Evolutionary conservation across 495 filamentous ascomycete genomes (phyloP).

Genomic region (Tuber borchii): DNA sequence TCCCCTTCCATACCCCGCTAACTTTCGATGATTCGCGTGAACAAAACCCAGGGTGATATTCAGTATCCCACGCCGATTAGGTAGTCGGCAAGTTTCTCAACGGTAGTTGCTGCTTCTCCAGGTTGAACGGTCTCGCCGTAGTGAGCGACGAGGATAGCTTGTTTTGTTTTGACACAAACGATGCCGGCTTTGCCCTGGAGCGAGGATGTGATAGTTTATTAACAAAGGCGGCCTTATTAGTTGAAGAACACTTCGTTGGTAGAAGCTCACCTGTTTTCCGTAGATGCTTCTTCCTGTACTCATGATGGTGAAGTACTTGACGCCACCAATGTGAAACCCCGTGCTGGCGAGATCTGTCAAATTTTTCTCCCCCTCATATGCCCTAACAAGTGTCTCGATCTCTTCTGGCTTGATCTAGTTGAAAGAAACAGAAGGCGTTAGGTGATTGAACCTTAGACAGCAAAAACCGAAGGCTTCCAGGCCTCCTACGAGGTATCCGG

Average conservation of each 20-base stretch:
- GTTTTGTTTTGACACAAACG: conserved; percentile 69
- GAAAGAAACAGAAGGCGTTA: conserved; percentile 1
- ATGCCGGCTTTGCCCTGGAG: conserved; percentile 73
- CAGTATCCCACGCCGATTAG: conserved; percentile 65
- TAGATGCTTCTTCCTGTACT: conserved; percentile 73
- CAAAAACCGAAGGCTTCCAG: conserved; percentile 1
- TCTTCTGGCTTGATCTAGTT: conserved; percentile 55
- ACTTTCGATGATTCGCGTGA: background rate
- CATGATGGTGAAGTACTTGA: conserved; percentile 65
- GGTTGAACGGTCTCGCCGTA: conserved; percentile 64
- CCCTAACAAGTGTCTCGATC: conserved; percentile 50
- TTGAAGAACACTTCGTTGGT: background rate
- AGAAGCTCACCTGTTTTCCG: conserved; percentile 63
- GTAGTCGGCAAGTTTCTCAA: conserved; percentile 69
- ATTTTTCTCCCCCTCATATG: conserved; percentile 49
- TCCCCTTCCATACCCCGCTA: background rate
- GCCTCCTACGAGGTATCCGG: background rate
- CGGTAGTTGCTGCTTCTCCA: conserved; percentile 57
- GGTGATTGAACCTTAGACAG: background rate
- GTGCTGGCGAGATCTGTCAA: conserved; percentile 49
- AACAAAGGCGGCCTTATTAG: background rate
- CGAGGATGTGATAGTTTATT: background rate
- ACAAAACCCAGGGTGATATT: conserved; percentile 16
- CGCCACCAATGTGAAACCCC: conserved; percentile 62
- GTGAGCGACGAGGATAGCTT: conserved; percentile 80